These are phyloP conservation scores for Saxophila tyrrhenica DNA, from an alignment of 495 filamentous ascomycete species.

Conservation along the genomic window DNA sequence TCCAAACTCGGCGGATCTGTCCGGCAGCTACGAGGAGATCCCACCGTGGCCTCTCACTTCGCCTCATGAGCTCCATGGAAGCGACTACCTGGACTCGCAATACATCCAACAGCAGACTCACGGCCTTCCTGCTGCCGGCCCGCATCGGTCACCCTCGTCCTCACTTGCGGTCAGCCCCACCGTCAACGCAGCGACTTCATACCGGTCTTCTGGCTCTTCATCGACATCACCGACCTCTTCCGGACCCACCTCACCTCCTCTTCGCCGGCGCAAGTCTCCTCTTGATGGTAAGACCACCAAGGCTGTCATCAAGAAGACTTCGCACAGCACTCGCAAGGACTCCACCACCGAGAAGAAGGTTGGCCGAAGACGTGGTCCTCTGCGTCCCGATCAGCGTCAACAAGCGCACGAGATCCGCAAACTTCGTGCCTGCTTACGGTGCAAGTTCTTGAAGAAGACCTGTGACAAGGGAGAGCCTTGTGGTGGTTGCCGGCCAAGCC, in stretches of 20 bases:
- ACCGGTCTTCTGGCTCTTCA: slow-evolving; percentile 46
- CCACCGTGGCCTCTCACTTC: slow-evolving; percentile 56
- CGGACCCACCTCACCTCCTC: slow-evolving; percentile 44
- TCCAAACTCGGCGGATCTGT: slow-evolving; percentile 43
- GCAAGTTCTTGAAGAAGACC: slow-evolving; percentile 96
- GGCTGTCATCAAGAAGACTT: slow-evolving; percentile 49
- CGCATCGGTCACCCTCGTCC: slow-evolving; percentile 39
- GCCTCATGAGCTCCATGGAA: slow-evolving; percentile 33
- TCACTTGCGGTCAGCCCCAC: slow-evolving; percentile 48
- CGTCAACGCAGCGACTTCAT: slow-evolving; percentile 54
- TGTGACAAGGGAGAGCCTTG: slow-evolving; percentile 93
- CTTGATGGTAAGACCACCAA: slow-evolving; percentile 63
- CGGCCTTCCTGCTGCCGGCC: slow-evolving; percentile 22
- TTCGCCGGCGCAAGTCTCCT: slow-evolving; percentile 64
- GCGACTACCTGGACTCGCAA: slow-evolving; percentile 21
- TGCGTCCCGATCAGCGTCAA: slow-evolving; percentile 85
- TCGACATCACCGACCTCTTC: slow-evolving; percentile 35
- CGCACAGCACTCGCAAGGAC: slow-evolving; percentile 66
- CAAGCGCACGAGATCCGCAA: slow-evolving; percentile 91
- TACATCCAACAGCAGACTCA: slow-evolving; percentile 20
- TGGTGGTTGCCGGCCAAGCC: slow-evolving; percentile 81
- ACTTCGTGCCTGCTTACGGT: slow-evolving; percentile 80
- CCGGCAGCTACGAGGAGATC: slow-evolving; percentile 75
- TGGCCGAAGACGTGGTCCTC: slow-evolving; percentile 71
- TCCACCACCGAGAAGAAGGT: slow-evolving; percentile 76